Evolutionary conservation across 345 rosid species (phyloP), one percentile per base, ranked within the genome.

Genomic region (Salix brachista): DNA sequence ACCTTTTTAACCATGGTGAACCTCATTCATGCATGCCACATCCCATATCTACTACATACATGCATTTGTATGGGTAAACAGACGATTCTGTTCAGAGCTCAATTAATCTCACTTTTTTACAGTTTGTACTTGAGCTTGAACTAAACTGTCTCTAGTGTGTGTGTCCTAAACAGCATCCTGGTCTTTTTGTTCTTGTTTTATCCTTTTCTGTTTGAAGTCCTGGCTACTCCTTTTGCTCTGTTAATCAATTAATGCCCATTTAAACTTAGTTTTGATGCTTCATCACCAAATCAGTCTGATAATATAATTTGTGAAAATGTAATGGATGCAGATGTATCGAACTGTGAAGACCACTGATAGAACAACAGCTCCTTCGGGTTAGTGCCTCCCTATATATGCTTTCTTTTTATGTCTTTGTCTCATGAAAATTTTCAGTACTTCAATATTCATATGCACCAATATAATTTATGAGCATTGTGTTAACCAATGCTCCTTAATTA

Each of bases 281-380:
- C 26, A 23, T 58, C 64, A 58, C 5, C 23, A n/a, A 23, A 23
- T 58, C n/a, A 58, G 64, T 58, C 6, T 80, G 34, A 65, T 7
- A 23, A 60, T 65, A 62, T 30, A 60, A 12, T 1, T 21, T 23
- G 25, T 67, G 5, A 2, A 26, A 65, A 16, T 65, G 5, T 65
- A 41, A 56, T 39, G 30, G 65, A 23, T 77, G 77, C 85, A 91
- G 96, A 87, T 91, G 96, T 91, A 91, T 78, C 85, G 96, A 73
- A 91, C 93, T 0, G 91, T 89, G 61, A 91, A 89, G 84, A 91
- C 91, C 11, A 91, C 96, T 0, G 96, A 89, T 77, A 75, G 89
- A 82, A 78, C 91, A 54, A 90, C 94, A 11, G 92, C 90, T 78
- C 74, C 94, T 73, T 86, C 92, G 81, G 97, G 94, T 90, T 26